Evolutionary conservation across 768 basidiomycete species (phyloP), one percentile per base, ranked within the genome.

Genomic region (Mycena vulgaris): DNA sequence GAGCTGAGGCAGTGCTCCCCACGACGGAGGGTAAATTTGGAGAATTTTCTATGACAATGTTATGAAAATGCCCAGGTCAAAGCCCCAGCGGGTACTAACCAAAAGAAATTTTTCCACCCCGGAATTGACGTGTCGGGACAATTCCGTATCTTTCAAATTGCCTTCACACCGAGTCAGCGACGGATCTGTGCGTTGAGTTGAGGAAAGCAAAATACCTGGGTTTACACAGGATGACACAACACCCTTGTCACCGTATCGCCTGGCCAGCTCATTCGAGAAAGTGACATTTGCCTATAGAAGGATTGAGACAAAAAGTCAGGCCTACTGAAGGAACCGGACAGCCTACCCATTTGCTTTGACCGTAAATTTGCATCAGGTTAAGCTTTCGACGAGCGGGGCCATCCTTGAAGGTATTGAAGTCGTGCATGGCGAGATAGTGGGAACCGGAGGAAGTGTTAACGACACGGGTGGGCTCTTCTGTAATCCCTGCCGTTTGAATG

Each of bases 391-490:
- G 42, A 17, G n/a, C 27, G 2, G 57, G 57, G 40, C 39, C 39
- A 40, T 59, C 57, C 21, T 27, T 45, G 27, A 84, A 70, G 13
- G 80, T 70, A 21, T 75, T 72, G 48, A 74, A 84, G 39, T 77
- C 25, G 28, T 49, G 16, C 48, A 49, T 62, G 23, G 60, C 60
- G 28, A 68, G 39, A 82, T 68, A 23, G 30, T 75, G 53, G 19
- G 55, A 2, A 21, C 45, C 27, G 19, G 79, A 78, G 2, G 81
- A 69, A 7, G 74, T 74, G 58, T 78, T 80, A 33, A 84, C 74
- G 9, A 84, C 73, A 8, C 84, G 82, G 71, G 76, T 14, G 72
- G 74, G 13, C 25, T 39, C 35, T 14, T 76, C 75, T 13, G 77
- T 73, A 2, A 69, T 72, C 45, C 69, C 70, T 7, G 79, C 77